Evolutionary conservation across 352 stramenopile species (phyloP).

Genomic region (Phytopythium aichiense): DNA sequence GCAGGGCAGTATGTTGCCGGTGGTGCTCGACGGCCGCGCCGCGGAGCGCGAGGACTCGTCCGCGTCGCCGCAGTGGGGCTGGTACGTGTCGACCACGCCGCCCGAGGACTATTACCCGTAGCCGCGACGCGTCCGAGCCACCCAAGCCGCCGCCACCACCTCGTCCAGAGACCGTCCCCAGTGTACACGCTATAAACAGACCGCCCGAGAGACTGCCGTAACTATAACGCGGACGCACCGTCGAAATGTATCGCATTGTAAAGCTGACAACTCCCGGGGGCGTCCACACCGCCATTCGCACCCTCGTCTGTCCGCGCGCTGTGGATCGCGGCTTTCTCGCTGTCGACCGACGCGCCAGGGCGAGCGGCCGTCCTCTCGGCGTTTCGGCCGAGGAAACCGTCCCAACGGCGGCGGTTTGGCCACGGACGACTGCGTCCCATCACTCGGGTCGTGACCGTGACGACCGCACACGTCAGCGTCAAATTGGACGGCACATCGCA

Average conservation of each 20-base stretch:
- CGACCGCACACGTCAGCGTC: too few species aligned
- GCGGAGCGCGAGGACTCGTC: slow-evolving; percentile 33
- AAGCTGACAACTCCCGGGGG: too few species aligned
- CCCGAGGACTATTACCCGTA: slow-evolving; percentile 67
- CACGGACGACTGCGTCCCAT: too few species aligned
- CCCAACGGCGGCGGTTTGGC: too few species aligned
- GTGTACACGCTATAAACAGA: neutral
- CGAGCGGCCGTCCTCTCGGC: too few species aligned
- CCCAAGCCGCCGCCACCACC: too few species aligned
- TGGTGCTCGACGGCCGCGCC: slow-evolving; percentile 10
- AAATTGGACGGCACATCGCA: too few species aligned
- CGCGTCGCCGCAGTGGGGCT: slow-evolving; percentile 70
- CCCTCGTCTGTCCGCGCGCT: neutral
- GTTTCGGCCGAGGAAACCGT: too few species aligned
- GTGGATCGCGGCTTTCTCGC: neutral
- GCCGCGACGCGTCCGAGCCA: neutral
- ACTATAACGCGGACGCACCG: neutral
- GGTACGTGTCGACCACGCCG: slow-evolving; percentile 79
- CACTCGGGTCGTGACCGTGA: too few species aligned
- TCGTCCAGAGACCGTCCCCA: neutral
- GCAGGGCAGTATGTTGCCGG: slow-evolving; percentile 12
- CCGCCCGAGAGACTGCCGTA: neutral
- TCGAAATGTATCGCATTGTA: too few species aligned
- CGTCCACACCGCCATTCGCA: too few species aligned
- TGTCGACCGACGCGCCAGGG: neutral